Evolutionary conservation across 495 filamentous ascomycete genomes (phyloP).

Genomic region (Aspergillus nidulans): DNA sequence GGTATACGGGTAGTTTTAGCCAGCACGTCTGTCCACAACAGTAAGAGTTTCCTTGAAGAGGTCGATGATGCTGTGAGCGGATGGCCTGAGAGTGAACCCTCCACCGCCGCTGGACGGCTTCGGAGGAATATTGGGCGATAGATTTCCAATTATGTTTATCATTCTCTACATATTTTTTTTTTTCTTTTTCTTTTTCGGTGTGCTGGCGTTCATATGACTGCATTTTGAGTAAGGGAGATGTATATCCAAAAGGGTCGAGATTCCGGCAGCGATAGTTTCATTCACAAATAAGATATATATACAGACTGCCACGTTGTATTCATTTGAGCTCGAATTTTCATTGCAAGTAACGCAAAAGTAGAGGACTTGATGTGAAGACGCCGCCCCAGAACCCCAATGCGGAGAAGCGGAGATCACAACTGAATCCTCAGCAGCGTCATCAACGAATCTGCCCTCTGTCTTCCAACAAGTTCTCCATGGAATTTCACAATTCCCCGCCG

Average conservation of each 20-base stretch:
- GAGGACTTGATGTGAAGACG: too few relatives aligned
- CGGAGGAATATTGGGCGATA: conserved; percentile 55
- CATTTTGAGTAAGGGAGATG: conserved; percentile 2
- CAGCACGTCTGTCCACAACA: conserved; percentile 81
- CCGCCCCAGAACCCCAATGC: too few relatives aligned
- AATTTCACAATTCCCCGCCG: conserved; percentile 29
- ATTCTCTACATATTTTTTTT: background rate
- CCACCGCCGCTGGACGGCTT: conserved; percentile 67
- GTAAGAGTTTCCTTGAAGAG: conserved; percentile 80
- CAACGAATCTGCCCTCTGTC: background rate
- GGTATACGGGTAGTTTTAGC: conserved; percentile 85
- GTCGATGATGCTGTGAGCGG: conserved; percentile 70
- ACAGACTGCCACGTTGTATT: background rate
- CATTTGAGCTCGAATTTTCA: too few relatives aligned
- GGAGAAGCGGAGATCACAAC: conserved; percentile 10
- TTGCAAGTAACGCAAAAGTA: too few relatives aligned
- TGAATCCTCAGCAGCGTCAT: background rate
- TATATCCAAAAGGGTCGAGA: conserved; percentile 5
- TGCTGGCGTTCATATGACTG: conserved; percentile 8
- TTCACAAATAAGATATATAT: background rate
- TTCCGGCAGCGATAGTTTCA: background rate
- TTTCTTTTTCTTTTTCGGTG: background rate
- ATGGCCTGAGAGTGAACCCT: conserved; percentile 72
- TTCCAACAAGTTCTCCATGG: conserved; percentile 21
- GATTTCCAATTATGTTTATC: background rate